Evolutionary conservation across 768 basidiomycete genomes (phyloP), one percentile per base, ranked within the genome.

Genomic region (Lactarius tabidus): DNA sequence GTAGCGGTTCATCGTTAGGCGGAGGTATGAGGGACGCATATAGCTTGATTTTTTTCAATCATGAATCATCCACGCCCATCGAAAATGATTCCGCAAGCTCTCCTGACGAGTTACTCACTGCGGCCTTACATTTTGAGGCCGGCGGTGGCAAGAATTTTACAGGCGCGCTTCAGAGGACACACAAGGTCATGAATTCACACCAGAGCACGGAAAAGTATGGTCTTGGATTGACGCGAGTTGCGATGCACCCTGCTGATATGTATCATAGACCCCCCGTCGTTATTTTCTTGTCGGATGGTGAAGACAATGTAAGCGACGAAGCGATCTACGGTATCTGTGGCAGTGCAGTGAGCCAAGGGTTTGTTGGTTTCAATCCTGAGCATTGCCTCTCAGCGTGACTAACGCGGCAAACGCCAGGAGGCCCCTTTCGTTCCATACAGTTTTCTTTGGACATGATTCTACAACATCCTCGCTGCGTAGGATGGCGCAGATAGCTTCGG

Each of bases 271-370:
- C 77, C 1, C 83, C 84, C 0, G 78, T 85, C 8, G 71, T 85
- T 14, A 79, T 85, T 59, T 86, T 85, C 72, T 74, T 85, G 9
- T 85, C 84, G 2, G 85, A 84, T 64, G 84, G 84, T 0, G 79
- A 83, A 73, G 80, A 81, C 57, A 2, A 12, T 3, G 74, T 81
- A 20, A 62, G 54, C 0, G 81, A 84, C 51, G 38, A 68, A 5
- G 69, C 73, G 2, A 72, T 83, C 39, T 76, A 79, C n/a, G 75
- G 77, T 60, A 62, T 85, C 2, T 79, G 80, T 61, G 77, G 76
- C n/a, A 53, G 77, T 3, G 77, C 84, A 0, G 65, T 81, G 23
- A 73, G 75, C 31, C 78, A 78, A 8, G 83, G 84, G 83, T 82
- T 66, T 39, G 71, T 20, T 3, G 14, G 20, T 31, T 38, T 17